phyloP scores from a whole-genome alignment of 1,139 yeast species.

The Candida sp. region DNA sequence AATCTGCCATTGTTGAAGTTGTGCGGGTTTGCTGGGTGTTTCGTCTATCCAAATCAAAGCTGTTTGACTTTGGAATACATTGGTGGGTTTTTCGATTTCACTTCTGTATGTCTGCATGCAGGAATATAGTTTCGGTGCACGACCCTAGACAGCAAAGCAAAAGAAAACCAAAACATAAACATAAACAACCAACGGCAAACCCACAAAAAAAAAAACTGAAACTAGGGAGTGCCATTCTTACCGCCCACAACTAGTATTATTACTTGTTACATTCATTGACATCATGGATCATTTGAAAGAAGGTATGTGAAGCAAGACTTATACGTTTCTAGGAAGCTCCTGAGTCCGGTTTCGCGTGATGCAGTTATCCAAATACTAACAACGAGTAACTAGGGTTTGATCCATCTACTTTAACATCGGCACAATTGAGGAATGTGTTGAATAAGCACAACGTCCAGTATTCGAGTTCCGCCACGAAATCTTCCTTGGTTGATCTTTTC shows the following conservation, averaged over 20 bases:
- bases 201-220: not conserved
- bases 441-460: conserved; percentile 57
- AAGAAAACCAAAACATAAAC: not conserved
- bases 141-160: not conserved
- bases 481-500: conserved; percentile 59
- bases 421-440: conserved; percentile 67
- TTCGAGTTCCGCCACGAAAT: conserved; percentile 67
- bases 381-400: conserved; percentile 54
- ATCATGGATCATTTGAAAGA: conserved; percentile 14
- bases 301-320: conserved; percentile 10
- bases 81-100: not conserved
- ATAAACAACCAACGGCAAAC: not conserved
- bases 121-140: not conserved
- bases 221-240: too few species aligned
- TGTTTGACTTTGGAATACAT: not conserved
- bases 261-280: not conserved
- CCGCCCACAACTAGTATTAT: too few species aligned
- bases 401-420: conserved; percentile 60
- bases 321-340: too few species aligned
- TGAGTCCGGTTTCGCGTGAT: too few species aligned
- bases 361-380: conserved; percentile 9
- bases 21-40: not conserved
- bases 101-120: not conserved
- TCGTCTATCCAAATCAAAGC: not conserved
- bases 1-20: conserved; percentile 18